Evolutionary conservation across 192 early-diverging fungal genomes (phyloP).

Genomic region (Obelidium mucronatum): DNA sequence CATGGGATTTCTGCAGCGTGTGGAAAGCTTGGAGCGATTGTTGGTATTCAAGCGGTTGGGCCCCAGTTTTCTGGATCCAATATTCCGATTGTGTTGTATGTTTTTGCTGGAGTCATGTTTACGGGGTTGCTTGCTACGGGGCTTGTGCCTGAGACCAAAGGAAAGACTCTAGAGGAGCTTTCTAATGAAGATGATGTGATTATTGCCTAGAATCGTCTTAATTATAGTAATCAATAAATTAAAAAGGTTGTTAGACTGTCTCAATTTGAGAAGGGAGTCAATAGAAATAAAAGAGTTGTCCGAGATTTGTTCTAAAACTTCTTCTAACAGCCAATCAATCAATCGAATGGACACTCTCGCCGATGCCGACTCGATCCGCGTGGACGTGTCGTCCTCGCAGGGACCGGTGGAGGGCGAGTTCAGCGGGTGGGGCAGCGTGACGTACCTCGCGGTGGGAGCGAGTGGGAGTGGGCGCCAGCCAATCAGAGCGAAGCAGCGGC

Average conservation of each 20-base stretch:
- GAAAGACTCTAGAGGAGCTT: conserved; percentile 76
- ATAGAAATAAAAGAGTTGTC: no score
- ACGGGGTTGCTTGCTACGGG: conserved; percentile 70
- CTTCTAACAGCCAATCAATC: no score
- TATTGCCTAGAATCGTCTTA: background rate
- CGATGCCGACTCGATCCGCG: no score
- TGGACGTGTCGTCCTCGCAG: no score
- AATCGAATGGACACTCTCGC: no score
- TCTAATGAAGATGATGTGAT: conserved; percentile 35
- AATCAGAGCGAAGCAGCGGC: no score
- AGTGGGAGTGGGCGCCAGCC: no score
- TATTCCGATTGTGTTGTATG: conserved; percentile 25
- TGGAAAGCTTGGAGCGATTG: conserved; percentile 79
- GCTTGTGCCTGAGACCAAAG: conserved; percentile 83
- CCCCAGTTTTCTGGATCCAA: conserved; percentile 45
- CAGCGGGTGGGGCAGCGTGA: conserved; percentile 8
- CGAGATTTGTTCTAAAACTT: no score
- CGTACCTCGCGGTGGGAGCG: no score
- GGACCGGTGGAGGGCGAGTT: conserved; percentile 25
- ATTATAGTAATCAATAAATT: background rate
- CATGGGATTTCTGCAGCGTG: conserved; percentile 83
- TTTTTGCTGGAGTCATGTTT: conserved; percentile 48
- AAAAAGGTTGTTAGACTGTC: conserved; percentile 9
- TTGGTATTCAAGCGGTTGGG: conserved; percentile 58
- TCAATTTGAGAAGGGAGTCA: no score